Conservation (phyloP, 768 basidiomycete genomes). For the Zangia roseola region DNA sequence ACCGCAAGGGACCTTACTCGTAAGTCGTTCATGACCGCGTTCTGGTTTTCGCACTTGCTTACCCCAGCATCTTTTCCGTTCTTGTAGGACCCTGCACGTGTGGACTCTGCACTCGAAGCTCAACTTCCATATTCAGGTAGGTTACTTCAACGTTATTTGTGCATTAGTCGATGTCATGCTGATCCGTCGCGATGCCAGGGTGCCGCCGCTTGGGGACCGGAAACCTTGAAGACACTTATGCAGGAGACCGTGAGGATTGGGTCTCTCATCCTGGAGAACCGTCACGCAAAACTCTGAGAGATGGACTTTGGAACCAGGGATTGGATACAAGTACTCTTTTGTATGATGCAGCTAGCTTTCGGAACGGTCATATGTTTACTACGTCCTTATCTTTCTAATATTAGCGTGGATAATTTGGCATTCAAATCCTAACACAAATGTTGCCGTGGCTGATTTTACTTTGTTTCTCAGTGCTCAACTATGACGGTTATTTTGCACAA, state of each 20-base stretch:
- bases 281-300: too few species aligned
- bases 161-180: background rate
- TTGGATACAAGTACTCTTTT: too few species aligned
- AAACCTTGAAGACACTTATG: conserved; percentile 10
- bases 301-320: too few species aligned
- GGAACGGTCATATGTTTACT: too few species aligned
- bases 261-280: conserved; percentile 7
- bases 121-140: conserved; percentile 14
- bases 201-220: conserved; percentile 20
- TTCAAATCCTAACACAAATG: too few species aligned
- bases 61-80: background rate
- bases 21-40: background rate
- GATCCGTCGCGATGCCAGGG: conserved; percentile 3
- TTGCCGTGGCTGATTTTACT: too few species aligned
- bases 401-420: too few species aligned
- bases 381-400: too few species aligned
- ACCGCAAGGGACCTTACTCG: conserved; percentile 9
- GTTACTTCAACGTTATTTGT: background rate
- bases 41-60: background rate
- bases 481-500: too few species aligned
- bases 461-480: too few species aligned
- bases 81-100: conserved; percentile 9
- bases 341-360: too few species aligned
- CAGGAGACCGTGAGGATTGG: conserved; percentile 18
- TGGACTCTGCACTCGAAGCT: conserved; percentile 22